A percentile compares a stretch with the other conserved stretches of the same genome.
These are phyloP conservation scores for Leishmania lainsoni DNA, from an alignment of 208 protist genomes.

Conservation along the genomic window DNA sequence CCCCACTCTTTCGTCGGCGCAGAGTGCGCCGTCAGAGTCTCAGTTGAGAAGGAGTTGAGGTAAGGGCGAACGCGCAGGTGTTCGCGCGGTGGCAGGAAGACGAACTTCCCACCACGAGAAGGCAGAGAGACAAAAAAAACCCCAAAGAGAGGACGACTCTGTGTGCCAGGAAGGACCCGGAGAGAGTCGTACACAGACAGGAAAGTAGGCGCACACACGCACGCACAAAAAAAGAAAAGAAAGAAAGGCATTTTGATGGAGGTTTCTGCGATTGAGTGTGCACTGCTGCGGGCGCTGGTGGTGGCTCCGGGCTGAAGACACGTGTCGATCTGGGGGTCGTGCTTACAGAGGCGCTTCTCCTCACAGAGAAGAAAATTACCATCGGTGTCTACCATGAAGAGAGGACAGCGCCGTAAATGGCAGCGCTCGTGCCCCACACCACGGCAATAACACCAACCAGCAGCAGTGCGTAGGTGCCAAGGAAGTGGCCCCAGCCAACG, in stretches of 20 bases:
- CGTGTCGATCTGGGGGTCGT: too few relatives aligned
- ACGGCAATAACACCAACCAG: constrained; percentile 60
- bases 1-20: not conserved
- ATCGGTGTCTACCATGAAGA: constrained; percentile 10
- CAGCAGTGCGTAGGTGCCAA: constrained; percentile 61
- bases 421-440: constrained; percentile 57
- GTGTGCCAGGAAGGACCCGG: not conserved
- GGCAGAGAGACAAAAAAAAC: not conserved
- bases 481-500: constrained; percentile 52
- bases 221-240: not conserved
- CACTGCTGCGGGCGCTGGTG: not conserved
- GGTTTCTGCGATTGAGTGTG: too few relatives aligned
- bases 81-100: not conserved
- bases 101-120: not conserved
- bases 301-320: not conserved
- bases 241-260: not conserved
- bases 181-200: too few relatives aligned
- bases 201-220: not conserved
- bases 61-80: not conserved
- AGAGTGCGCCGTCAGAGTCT: not conserved
- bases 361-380: not conserved
- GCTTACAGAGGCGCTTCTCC: not conserved
- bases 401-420: constrained; percentile 55
- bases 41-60: not conserved
- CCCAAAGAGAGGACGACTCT: not conserved